phyloP scores from a whole-genome alignment of 1,284 basidiomycete genomes.

The Caloboletus inedulis region DNA sequence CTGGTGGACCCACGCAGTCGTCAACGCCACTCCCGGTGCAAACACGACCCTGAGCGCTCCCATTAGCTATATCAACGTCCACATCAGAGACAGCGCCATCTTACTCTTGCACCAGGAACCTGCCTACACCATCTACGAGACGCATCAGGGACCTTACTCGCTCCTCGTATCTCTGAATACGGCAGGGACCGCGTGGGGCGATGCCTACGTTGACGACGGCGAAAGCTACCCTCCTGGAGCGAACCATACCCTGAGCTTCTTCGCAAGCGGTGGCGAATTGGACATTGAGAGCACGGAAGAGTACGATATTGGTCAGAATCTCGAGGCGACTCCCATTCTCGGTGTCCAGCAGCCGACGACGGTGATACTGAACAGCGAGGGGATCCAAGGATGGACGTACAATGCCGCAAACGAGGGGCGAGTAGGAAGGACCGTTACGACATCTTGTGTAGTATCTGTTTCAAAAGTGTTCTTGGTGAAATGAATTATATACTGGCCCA shows the following conservation, averaged over 20 bases:
- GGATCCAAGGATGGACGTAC: constrained; percentile 36
- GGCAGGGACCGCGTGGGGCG: constrained; percentile 43
- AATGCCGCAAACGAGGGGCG: constrained; percentile 27
- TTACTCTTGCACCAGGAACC: constrained; percentile 47
- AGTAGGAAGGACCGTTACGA: no score
- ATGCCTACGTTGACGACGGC: constrained; percentile 58
- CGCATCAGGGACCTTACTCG: constrained; percentile 42
- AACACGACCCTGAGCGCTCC: constrained; percentile 48
- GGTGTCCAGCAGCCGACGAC: constrained; percentile 40
- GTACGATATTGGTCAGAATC: constrained; percentile 41
- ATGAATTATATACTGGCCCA: no score
- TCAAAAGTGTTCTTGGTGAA: no score
- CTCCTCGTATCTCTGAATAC: constrained; percentile 46
- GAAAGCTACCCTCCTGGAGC: constrained; percentile 49
- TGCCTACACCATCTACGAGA: constrained; percentile 50
- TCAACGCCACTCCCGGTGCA: constrained; percentile 34
- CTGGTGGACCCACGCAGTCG: constrained; percentile 66
- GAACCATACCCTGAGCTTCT: constrained; percentile 44
- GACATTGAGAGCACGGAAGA: constrained; percentile 39
- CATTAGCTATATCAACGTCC: constrained; percentile 68
- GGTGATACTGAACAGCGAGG: constrained; percentile 37
- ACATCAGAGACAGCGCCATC: constrained; percentile 49
- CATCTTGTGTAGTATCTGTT: no score
- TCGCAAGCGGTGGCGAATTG: constrained; percentile 33
- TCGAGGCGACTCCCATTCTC: constrained; percentile 49